These are phyloP conservation scores for Lentinula lateritia DNA, from an alignment of 768 basidiomycete genomes.

Conservation along the genomic window DNA sequence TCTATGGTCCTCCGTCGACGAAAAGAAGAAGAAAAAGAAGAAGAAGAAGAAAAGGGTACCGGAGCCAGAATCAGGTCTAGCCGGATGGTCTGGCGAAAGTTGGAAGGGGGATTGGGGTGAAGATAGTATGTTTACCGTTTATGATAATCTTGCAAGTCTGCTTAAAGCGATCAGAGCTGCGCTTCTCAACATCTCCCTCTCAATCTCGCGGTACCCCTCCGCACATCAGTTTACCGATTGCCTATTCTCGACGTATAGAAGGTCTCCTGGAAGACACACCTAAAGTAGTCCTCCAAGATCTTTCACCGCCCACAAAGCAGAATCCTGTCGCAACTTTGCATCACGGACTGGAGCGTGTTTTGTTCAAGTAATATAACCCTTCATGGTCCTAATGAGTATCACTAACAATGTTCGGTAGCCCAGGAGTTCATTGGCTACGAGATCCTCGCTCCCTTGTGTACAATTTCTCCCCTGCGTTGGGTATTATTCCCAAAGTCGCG, in stretches of 20 bases:
- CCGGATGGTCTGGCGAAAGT: neutral
- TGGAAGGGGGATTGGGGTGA: conserved; percentile 6
- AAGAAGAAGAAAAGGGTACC: neutral
- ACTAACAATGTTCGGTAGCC: conserved; percentile 38
- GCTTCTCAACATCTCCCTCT: neutral
- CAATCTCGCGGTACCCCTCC: neutral
- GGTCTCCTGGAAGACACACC: conserved; percentile 2
- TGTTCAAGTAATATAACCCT: conserved; percentile 58
- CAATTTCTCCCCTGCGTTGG: conserved; percentile 73
- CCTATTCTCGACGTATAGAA: neutral
- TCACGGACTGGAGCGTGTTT: conserved; percentile 61
- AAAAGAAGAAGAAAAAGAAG: conserved; percentile 3
- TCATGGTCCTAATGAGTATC: neutral
- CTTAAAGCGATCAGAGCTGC: neutral
- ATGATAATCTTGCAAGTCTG: neutral
- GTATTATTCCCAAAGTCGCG: conserved; percentile 67
- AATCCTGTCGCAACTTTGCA: conserved; percentile 51
- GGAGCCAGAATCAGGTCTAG: neutral
- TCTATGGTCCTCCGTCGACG: neutral
- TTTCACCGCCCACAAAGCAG: conserved; percentile 32
- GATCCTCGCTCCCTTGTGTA: conserved; percentile 84
- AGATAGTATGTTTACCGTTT: neutral
- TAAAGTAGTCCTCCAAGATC: conserved; percentile 21
- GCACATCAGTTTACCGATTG: neutral
- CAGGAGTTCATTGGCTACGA: conserved; percentile 83